These are phyloP conservation scores for Lentinula raphanica DNA, from an alignment of 768 basidiomycete species.

Conservation along the genomic window DNA sequence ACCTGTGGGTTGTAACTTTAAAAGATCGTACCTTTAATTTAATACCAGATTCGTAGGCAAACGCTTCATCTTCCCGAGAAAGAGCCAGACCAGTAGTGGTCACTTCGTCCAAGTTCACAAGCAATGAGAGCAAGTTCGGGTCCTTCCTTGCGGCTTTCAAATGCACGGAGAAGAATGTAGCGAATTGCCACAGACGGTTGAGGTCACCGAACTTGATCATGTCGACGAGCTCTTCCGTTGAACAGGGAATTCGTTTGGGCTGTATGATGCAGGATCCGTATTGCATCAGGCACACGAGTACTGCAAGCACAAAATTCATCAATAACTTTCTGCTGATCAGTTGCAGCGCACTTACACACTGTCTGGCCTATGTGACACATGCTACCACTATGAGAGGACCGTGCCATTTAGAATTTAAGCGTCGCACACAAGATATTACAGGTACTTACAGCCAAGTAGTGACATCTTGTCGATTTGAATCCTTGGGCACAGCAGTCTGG, in stretches of 20 bases:
- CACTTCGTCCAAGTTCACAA: conserved; percentile 56
- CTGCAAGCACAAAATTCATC: conserved; percentile 29
- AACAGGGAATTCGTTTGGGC: conserved; percentile 60
- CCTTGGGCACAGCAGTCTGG: conserved; percentile 42
- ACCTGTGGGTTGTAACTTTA: background rate
- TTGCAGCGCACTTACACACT: conserved; percentile 50
- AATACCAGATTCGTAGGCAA: conserved; percentile 60
- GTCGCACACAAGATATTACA: conserved; percentile 10
- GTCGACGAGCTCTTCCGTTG: conserved; percentile 62
- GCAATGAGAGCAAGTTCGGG: conserved; percentile 53
- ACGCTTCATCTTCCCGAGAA: conserved; percentile 63
- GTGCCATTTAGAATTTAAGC: conserved; percentile 28
- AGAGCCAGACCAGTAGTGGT: conserved; percentile 64
- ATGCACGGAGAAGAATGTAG: conserved; percentile 61
- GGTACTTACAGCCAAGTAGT: conserved; percentile 71
- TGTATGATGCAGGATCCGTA: conserved; percentile 71
- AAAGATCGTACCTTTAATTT: conserved; percentile 48
- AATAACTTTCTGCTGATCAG: conserved; percentile 19
- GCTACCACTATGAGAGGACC: conserved; percentile 61
- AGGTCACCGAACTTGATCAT: conserved; percentile 66
- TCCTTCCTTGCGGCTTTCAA: conserved; percentile 55
- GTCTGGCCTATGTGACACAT: conserved; percentile 81
- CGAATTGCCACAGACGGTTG: conserved; percentile 74
- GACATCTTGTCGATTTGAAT: conserved; percentile 55
- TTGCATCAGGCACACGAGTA: conserved; percentile 68